phyloP scores from a whole-genome alignment of 1,284 basidiomycete genomes.

The Papiliotrema fonsecae region DNA sequence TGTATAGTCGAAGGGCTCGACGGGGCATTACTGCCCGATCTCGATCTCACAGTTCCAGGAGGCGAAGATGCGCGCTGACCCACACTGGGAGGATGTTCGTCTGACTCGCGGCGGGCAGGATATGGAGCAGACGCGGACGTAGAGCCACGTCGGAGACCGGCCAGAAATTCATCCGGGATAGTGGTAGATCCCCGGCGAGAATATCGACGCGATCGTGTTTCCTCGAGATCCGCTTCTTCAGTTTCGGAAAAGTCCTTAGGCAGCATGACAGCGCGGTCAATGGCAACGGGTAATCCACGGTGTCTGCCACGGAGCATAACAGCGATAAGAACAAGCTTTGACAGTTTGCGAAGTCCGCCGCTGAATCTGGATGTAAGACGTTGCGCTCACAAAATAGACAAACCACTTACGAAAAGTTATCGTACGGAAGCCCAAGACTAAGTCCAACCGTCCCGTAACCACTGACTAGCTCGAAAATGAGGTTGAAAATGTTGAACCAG shows the following conservation, averaged over 20 bases:
- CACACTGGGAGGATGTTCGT: no score
- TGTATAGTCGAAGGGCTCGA: conserved; percentile 1
- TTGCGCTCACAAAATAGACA: not conserved
- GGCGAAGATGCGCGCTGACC: not conserved
- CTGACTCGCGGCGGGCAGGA: not conserved
- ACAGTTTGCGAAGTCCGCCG: conserved; percentile 70
- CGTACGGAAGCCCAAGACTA: conserved; percentile 65
- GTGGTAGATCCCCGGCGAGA: conserved; percentile 12
- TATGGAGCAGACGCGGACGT: not conserved
- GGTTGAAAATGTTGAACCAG: conserved; percentile 76
- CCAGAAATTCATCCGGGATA: conserved; percentile 6
- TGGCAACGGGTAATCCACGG: conserved; percentile 75
- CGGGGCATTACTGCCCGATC: not conserved
- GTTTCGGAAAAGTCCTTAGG: conserved; percentile 41
- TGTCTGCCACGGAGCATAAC: conserved; percentile 95
- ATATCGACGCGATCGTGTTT: conserved; percentile 31
- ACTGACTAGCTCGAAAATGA: conserved; percentile 60
- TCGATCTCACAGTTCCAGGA: not conserved
- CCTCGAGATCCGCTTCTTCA: conserved; percentile 39
- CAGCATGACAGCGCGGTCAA: conserved; percentile 49
- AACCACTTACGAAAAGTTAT: conserved; percentile 46
- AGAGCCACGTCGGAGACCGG: conserved; percentile 1
- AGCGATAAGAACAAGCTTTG: conserved; percentile 75
- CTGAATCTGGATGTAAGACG: conserved; percentile 57
- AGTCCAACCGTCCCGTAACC: conserved; percentile 89